phyloP scores from a whole-genome alignment of 2,329 filamentous ascomycete genomes.

The Septoria linicola region DNA sequence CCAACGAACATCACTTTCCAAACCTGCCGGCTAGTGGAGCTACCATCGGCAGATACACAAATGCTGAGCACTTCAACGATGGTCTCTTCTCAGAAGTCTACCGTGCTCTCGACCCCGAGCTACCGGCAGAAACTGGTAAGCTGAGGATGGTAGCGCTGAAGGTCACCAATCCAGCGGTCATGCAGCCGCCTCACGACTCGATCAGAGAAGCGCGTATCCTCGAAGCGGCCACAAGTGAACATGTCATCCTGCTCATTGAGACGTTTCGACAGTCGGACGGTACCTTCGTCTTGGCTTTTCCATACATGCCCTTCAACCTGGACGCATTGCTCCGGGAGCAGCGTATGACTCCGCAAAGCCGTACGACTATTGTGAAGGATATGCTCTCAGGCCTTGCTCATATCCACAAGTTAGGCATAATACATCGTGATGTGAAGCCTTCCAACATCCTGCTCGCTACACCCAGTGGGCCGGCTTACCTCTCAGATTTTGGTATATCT shows the following conservation, averaged over 20 bases:
- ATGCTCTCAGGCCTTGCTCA: conserved; percentile 69
- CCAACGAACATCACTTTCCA: conserved; percentile 35
- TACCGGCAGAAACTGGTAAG: conserved; percentile 2
- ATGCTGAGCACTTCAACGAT: conserved; percentile 57
- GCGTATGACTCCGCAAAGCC: conserved; percentile 32
- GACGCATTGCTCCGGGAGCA: conserved; percentile 59
- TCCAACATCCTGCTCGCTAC: conserved; percentile 63
- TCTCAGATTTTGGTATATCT: conserved; percentile 90
- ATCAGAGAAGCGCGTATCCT: conserved; percentile 77
- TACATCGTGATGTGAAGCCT: conserved; percentile 93
- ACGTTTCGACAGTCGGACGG: conserved; percentile 69
- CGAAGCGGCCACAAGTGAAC: conserved; percentile 53
- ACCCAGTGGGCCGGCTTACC: conserved; percentile 66
- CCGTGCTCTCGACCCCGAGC: conserved; percentile 54
- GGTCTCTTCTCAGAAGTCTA: conserved; percentile 85
- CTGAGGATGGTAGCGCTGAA: conserved; percentile 68
- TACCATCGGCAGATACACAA: conserved; percentile 56
- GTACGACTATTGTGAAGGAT: conserved; percentile 59
- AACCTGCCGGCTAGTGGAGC: conserved; percentile 39
- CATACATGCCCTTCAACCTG: conserved; percentile 75
- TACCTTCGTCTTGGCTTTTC: conserved; percentile 77
- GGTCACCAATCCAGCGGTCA: conserved; percentile 71
- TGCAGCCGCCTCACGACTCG: conserved; percentile 79
- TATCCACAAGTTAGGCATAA: conserved; percentile 72
- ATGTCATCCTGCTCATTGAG: conserved; percentile 67